These are phyloP conservation scores for Thuidium tamariscinum DNA, from an alignment of 225 moss, liverwort and hornwort species.

Conservation along the genomic window DNA sequence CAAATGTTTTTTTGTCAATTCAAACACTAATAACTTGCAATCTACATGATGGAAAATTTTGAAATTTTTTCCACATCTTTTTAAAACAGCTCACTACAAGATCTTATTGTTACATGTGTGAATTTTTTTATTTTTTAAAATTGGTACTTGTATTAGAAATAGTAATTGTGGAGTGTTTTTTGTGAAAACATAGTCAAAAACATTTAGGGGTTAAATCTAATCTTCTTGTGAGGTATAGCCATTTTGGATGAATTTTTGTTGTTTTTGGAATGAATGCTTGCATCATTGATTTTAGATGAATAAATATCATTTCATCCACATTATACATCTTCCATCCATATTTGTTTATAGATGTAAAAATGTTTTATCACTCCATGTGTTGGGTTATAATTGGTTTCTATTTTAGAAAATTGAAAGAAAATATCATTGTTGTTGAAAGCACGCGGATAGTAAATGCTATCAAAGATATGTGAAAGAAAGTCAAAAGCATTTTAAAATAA, in stretches of 20 bases:
- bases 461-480: neutral
- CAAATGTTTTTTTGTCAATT: too few species aligned
- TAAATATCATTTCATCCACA: neutral
- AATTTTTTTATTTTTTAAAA: too few species aligned
- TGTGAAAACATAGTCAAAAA: too few species aligned
- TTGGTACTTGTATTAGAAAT: too few species aligned
- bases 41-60: too few species aligned
- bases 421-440: neutral
- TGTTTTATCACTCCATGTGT: accelerated
- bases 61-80: too few species aligned
- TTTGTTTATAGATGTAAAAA: neutral
- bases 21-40: too few species aligned
- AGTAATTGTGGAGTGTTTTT: too few species aligned
- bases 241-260: neutral
- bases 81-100: too few species aligned
- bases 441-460: neutral
- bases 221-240: too few species aligned
- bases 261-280: neutral
- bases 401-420: neutral
- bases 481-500: accelerated
- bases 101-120: too few species aligned
- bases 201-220: too few species aligned
- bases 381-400: neutral
- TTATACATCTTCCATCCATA: neutral
- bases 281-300: neutral